phyloP scores from a whole-genome alignment of 768 basidiomycete species.

The Gloeostereum incarnatum region DNA sequence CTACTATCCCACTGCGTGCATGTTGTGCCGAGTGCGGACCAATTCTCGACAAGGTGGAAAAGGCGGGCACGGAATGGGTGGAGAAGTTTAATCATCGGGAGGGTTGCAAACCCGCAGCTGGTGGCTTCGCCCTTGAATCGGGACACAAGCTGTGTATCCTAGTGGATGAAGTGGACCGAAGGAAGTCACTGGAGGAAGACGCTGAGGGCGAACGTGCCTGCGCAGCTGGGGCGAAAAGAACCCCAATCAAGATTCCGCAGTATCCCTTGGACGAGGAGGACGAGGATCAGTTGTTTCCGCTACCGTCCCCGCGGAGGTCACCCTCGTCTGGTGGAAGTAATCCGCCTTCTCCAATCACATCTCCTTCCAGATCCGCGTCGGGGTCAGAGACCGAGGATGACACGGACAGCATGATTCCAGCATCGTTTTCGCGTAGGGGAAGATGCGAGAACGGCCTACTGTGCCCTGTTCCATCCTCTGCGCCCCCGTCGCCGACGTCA shows the following conservation, averaged over 20 bases:
- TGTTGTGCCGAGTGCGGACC: slow-evolving; percentile 60
- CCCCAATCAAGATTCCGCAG: not conserved
- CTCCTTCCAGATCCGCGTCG: slow-evolving; percentile 17
- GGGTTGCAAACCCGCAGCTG: too few species aligned
- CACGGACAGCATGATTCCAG: too few species aligned
- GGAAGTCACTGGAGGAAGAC: slow-evolving; percentile 29
- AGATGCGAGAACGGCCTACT: too few species aligned
- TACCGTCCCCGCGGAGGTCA: slow-evolving; percentile 49
- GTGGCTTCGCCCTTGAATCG: slow-evolving; percentile 23
- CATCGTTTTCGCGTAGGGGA: too few species aligned
- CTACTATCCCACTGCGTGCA: slow-evolving; percentile 60
- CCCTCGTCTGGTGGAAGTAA: too few species aligned
- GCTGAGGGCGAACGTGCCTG: too few species aligned
- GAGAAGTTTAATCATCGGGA: too few species aligned
- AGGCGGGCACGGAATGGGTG: slow-evolving; percentile 49
- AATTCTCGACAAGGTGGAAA: slow-evolving; percentile 45
- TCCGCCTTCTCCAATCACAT: too few species aligned
- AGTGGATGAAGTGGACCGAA: slow-evolving; percentile 59
- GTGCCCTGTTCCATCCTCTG: too few species aligned
- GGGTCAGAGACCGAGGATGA: too few species aligned
- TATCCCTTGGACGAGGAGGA: slow-evolving; percentile 40
- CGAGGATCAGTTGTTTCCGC: slow-evolving; percentile 46
- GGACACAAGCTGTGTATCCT: slow-evolving; percentile 25
- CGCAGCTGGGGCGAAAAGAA: not conserved
- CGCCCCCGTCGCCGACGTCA: too few species aligned